Base-by-base conservation (phyloP, 352 stramenopile species). In the Pythium scleroteichum region DNA sequence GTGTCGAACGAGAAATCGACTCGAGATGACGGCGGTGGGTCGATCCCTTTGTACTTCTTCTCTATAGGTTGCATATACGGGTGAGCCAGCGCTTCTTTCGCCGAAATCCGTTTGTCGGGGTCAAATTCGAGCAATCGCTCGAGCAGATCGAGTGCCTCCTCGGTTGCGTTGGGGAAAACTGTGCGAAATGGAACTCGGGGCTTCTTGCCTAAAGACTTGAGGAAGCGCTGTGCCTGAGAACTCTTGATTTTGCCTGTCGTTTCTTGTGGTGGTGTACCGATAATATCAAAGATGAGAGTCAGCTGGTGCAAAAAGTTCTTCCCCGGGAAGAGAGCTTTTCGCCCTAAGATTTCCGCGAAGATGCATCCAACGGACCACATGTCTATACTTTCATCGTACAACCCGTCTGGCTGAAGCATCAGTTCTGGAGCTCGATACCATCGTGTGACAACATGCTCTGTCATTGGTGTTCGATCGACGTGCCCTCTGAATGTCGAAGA, bases 381-480 rank as follows among this genome's bases (percentile, higher is more conserved):
- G 62, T 97, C 91, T 10, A 97, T 79, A 39, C 82, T 90, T 29
- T 85, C 69, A 54, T 88, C 88, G 64, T 97, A 97, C 13, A 90
- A 65, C 12, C 90, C 86, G 29, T 97, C 87, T 0, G 84, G 87
- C 55, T 90, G 87, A 22, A 97, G 80, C 86, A 97, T 97, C 24
- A 97, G 75, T 64, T 97, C 90, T 0, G 91, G 91, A 1, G 88
- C 82, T 42, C 91, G 81, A 64, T 97, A 97, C 90, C 88, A 97
- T 8, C 88, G 79, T 2, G 90, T 97, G 0, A 97, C 90, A 3
- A 97, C 87, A 48, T 90, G 79, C 44, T 92, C 82, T 0, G 82
- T 90, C 83, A 92, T 93, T 0, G 81, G 81, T 20, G 78, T 64
- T 9, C 66, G 72, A 77, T 66, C 59, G 0, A 48, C 56, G 4